Base-by-base conservation (phyloP, 1,284 basidiomycete species). In the Tylopilus orsonianus region DNA sequence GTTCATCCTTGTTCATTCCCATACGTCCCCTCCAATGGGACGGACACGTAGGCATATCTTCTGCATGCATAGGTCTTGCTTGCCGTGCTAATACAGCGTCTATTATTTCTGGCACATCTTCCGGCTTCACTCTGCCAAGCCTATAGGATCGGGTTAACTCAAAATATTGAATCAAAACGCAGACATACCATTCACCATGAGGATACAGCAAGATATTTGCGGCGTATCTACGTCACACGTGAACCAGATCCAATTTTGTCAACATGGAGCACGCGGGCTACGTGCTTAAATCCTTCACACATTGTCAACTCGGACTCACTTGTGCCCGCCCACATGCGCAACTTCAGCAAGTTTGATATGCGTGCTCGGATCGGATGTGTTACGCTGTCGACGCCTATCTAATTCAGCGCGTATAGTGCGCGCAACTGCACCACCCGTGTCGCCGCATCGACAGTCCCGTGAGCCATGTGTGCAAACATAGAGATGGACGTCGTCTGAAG, bases 291-390 rank as follows among this genome's bases (percentile, higher is more conserved):
- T 5, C 26, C 16, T 12, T 3, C 14, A n/a, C n/a, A n/a, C n/a
- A 19, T 37, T 7, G 8, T 6, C 3, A 26, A 14, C n/a, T n/a
- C n/a, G 14, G 36, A 73, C 84, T 62, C 64, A 92, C 88, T 88
- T 79, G 70, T 94, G 91, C 20, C 89, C 89, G 2, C 91, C 91
- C 36, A 93, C 84, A 69, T 93, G 91, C 1, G 78, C 85, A 12
- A 87, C 78, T 56, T 89, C 82, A 2, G 79, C 79, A 2, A 93
- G 69, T 41, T 69, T 71, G 32, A 81, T 63, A 2, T 58, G 58
- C 0, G 38, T 42, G 32, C 64, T 56, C 1, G 50, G 53, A 46
- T 68, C 61, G 8, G 67, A 41, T 38, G 32, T 23, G 57, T 59
- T 5, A 40, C 45, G 19, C 30, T 52, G 43, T 29, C 56, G 59